A percentile compares a stretch with the other conserved stretches of the same genome.
Evolutionary conservation across 352 stramenopile species (phyloP).

Genomic region (Globisporangium acanthophoron): DNA sequence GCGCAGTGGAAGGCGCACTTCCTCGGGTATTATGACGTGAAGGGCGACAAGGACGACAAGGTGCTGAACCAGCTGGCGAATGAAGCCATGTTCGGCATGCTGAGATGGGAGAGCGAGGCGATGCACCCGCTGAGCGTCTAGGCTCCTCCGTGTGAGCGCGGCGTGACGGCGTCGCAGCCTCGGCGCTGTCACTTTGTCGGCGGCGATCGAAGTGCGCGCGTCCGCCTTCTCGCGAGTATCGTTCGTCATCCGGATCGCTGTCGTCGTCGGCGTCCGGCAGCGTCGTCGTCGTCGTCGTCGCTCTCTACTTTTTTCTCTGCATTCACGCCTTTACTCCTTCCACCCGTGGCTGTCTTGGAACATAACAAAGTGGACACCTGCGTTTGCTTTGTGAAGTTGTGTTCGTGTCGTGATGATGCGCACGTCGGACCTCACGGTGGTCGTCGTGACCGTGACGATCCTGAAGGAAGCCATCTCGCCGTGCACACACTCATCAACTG

Average conservation of each 20-base stretch:
- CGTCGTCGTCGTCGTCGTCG: neutral
- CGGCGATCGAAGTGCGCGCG: neutral
- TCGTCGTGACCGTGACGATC: too few species aligned
- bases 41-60: conserved; percentile 82
- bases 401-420: neutral
- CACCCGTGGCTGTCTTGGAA: neutral
- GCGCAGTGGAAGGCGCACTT: conserved; percentile 75
- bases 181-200: neutral
- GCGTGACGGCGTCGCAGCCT: neutral
- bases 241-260: too few species aligned
- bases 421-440: too few species aligned
- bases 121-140: conserved; percentile 79
- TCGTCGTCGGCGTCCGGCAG: neutral
- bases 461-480: too few species aligned
- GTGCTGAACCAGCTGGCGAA: conserved; percentile 78
- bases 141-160: neutral
- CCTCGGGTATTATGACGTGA: conserved; percentile 77
- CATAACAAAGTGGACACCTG: neutral
- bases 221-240: neutral
- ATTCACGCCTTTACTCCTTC: neutral
- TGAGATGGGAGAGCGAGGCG: conserved; percentile 82
- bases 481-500: too few species aligned
- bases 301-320: neutral
- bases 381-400: neutral
- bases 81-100: conserved; percentile 82